Evolutionary conservation across 192 early-diverging fungal species (phyloP).

Genomic region (Entomortierella beljakovae): DNA sequence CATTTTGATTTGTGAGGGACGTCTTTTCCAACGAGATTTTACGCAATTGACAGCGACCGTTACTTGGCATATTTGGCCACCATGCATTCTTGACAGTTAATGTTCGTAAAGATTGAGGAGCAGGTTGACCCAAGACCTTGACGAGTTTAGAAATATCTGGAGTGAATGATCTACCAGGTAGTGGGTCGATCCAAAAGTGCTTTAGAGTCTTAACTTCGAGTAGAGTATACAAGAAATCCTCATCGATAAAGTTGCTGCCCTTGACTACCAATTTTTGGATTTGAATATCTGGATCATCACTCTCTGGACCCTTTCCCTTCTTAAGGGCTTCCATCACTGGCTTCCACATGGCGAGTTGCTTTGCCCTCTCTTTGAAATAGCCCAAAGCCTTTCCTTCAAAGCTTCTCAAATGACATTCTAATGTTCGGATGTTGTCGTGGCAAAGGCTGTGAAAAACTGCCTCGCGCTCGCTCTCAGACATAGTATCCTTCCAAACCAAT

Average conservation of each 20-base stretch:
- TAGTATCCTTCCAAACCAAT: not conserved
- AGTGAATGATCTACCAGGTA: not conserved
- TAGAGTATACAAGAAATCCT: constrained; percentile 4
- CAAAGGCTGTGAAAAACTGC: not conserved
- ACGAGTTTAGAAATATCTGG: not conserved
- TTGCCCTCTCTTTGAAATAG: not conserved
- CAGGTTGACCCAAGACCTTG: not conserved
- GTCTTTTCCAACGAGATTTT: not conserved
- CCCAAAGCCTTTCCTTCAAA: constrained; percentile 7
- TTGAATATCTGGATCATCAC: not conserved
- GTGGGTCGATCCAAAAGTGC: constrained; percentile 1
- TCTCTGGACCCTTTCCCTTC: not conserved
- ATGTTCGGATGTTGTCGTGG: not conserved
- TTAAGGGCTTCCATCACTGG: constrained; percentile 2
- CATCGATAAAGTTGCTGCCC: not conserved
- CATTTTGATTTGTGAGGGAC: not conserved
- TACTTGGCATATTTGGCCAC: constrained; percentile 14
- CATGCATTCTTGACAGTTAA: not conserved
- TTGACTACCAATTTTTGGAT: constrained; percentile 2
- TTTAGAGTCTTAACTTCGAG: constrained; percentile 8
- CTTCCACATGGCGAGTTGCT: not conserved
- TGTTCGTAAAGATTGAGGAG: not conserved
- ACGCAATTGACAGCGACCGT: not conserved
- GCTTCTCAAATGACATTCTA: constrained; percentile 2
- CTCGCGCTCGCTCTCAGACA: not conserved